Percentiles rank a stretch among this genome's conserved stretches.
Conservation (phyloP, 306 rosid species). For the Amphicarpaea edgeworthii region DNA sequence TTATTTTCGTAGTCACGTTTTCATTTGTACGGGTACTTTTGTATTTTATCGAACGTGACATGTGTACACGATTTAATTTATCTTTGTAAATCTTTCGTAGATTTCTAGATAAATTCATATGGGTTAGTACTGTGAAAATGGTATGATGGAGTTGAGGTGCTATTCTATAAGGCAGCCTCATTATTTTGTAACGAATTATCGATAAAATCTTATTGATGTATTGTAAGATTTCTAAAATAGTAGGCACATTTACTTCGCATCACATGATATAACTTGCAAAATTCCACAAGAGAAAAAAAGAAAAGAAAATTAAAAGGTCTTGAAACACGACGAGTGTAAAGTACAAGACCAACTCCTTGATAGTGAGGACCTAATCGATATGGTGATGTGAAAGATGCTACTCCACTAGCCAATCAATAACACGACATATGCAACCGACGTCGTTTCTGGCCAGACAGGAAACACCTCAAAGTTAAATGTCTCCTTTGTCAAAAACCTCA, state of each 20-base stretch:
- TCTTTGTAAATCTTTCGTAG: not conserved
- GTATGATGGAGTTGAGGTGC: not conserved
- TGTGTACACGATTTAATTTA: not conserved
- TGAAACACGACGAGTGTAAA: not conserved
- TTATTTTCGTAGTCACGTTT: not conserved
- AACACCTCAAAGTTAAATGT: constrained; percentile 26
- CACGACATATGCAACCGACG: not conserved
- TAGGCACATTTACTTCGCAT: not conserved
- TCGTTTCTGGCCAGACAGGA: constrained; percentile 25
- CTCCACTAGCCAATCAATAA: constrained; percentile 1
- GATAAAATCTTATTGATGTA: not conserved
- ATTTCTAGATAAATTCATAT: not conserved
- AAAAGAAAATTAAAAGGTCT: not conserved
- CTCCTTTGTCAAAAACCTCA: constrained; percentile 29
- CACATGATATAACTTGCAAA: not conserved
- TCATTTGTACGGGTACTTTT: not conserved
- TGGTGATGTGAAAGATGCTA: constrained; percentile 15
- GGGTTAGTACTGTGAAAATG: not conserved
- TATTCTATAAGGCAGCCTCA: not conserved
- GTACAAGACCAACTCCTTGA: not conserved
- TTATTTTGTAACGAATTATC: not conserved
- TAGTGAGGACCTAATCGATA: constrained; percentile 11
- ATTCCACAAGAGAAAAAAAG: not conserved
- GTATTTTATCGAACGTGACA: not conserved
- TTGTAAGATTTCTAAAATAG: not conserved